phyloP scores from a whole-genome alignment of 441 rosid genomes.

The Raphanus hybrid region DNA sequence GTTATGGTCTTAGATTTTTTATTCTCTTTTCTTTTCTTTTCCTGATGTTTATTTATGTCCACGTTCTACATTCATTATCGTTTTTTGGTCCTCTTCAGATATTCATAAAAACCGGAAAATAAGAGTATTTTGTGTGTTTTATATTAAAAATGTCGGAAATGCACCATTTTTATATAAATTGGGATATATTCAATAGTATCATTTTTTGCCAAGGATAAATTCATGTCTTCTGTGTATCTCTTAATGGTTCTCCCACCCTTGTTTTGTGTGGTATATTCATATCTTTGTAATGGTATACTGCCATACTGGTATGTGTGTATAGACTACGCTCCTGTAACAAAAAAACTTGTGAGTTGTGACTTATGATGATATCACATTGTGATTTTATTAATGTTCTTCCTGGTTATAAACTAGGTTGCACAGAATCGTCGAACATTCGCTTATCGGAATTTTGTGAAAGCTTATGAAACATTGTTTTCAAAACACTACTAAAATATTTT shows the following conservation, averaged over 20 bases:
- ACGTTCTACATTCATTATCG: constrained; percentile 35
- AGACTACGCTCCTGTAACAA: too few relatives aligned
- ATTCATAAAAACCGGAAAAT: background rate
- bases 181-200: too few relatives aligned
- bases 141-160: constrained; percentile 4
- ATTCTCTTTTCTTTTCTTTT: background rate
- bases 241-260: background rate
- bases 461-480: too few relatives aligned
- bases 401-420: too few relatives aligned
- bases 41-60: constrained; percentile 23
- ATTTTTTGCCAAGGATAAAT: background rate
- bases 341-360: too few relatives aligned
- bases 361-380: too few relatives aligned
- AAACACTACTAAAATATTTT: too few relatives aligned
- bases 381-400: too few relatives aligned
- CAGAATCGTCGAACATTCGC: too few relatives aligned
- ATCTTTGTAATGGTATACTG: too few relatives aligned
- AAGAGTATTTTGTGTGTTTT: background rate
- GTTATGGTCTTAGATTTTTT: constrained; percentile 24
- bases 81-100: background rate
- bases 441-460: too few relatives aligned
- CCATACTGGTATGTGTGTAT: too few relatives aligned
- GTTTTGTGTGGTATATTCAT: background rate
- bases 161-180: background rate
- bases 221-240: background rate